Percentiles rank a stretch among this genome's conserved stretches.
Conservation (phyloP, 352 stramenopile species). For the Thraustotheca clavata region DNA sequence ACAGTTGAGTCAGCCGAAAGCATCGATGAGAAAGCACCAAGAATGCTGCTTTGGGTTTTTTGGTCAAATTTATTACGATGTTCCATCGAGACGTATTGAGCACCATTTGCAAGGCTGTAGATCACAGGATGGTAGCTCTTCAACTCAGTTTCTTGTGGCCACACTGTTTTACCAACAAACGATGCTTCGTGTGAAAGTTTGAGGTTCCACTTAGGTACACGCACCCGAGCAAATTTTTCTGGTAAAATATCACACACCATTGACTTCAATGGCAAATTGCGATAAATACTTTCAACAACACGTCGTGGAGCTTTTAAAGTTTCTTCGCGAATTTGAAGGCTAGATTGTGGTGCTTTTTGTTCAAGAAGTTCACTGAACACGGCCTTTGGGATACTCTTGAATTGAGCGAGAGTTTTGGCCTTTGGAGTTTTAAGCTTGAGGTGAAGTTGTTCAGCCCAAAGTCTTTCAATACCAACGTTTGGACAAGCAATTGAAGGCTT, state of each 20-base stretch:
- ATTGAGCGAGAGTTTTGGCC: no score
- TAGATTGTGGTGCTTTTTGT: no score
- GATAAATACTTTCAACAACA: slow-evolving; percentile 46
- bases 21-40: not conserved
- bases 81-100: slow-evolving; percentile 3
- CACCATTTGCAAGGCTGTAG: not conserved
- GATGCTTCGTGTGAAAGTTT: slow-evolving; percentile 66
- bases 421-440: no score
- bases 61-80: not conserved
- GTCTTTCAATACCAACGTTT: not conserved
- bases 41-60: not conserved
- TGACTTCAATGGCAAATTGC: slow-evolving; percentile 41
- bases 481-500: slow-evolving; percentile 6
- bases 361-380: no score
- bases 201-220: slow-evolving; percentile 45
- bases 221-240: slow-evolving; percentile 49
- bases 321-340: no score
- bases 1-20: not conserved
- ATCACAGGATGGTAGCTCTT: not conserved
- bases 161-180: not conserved
- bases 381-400: no score
- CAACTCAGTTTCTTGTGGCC: not conserved
- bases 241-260: slow-evolving; percentile 73
- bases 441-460: not conserved
- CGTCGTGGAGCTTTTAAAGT: slow-evolving; percentile 1